These are phyloP conservation scores for Geotrichum siamense DNA, from an alignment of 1,139 yeast species.

Conservation along the genomic window DNA sequence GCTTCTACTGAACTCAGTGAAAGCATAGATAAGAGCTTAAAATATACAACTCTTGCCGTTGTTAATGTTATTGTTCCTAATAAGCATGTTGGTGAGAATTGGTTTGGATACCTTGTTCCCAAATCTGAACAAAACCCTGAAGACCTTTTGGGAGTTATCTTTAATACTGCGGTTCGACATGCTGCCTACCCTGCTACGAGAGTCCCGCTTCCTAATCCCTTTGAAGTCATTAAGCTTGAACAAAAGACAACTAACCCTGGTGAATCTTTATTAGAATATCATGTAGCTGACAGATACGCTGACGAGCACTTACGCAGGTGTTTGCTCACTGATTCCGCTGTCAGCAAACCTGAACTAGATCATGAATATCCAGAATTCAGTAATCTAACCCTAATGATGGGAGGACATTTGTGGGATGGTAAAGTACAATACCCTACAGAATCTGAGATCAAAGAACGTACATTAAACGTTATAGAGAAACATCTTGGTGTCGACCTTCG, in stretches of 20 bases:
- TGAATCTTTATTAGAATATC: constrained; percentile 15
- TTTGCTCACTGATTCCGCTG: constrained; percentile 10
- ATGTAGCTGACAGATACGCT: constrained; percentile 11
- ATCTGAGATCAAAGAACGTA: constrained; percentile 41
- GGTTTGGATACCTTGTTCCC: constrained; percentile 90
- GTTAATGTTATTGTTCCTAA: constrained; percentile 32
- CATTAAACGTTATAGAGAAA: constrained; percentile 43
- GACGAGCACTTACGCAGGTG: constrained; percentile 14
- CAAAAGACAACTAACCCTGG: constrained; percentile 12
- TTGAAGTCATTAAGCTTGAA: constrained; percentile 13
- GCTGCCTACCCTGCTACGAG: constrained; percentile 21
- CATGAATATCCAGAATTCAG: constrained; percentile 38
- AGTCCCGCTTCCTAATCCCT: constrained; percentile 14
- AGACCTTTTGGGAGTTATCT: constrained; percentile 74
- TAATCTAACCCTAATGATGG: constrained; percentile 82
- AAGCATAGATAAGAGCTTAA: constrained; percentile 21
- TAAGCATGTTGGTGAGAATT: constrained; percentile 36
- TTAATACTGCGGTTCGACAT: constrained; percentile 63
- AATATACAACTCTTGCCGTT: constrained; percentile 33
- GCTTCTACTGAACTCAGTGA: constrained; percentile 20
- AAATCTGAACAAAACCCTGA: constrained; percentile 47
- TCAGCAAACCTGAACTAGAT: constrained; percentile 6
- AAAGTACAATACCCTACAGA: constrained; percentile 40
- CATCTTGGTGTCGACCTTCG: constrained; percentile 48
- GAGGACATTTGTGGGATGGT: constrained; percentile 59